phyloP scores from a whole-genome alignment of 176 grass and related monocot species.

The Rhipidocladum racemiflorum region DNA sequence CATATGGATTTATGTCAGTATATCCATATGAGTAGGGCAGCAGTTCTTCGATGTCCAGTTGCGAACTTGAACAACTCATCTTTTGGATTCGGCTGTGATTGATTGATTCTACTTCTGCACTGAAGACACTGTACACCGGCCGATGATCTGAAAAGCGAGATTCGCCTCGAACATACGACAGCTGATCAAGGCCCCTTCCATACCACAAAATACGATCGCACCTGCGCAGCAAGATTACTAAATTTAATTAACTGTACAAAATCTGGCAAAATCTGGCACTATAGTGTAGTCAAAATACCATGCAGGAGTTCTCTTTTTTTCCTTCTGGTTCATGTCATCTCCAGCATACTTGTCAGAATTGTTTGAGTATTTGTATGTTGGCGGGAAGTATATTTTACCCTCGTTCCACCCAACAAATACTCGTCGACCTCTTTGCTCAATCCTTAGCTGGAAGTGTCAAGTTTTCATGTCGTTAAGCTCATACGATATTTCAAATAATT shows the following conservation, averaged over 20 bases:
- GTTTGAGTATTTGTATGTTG: conserved; percentile 96
- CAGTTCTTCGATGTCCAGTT: conserved; percentile 79
- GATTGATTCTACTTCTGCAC: conserved; percentile 86
- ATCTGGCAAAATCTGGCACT: neutral
- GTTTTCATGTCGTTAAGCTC: conserved; percentile 21
- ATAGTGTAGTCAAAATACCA: conserved; percentile 46
- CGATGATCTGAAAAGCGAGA: conserved; percentile 93
- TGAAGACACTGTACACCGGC: conserved; percentile 84
- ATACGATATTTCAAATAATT: conserved; percentile 15
- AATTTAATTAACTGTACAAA: conserved; percentile 22
- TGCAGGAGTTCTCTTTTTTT: conserved; percentile 92
- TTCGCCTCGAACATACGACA: conserved; percentile 90
- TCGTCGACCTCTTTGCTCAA: conserved; percentile 75
- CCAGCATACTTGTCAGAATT: conserved; percentile 93
- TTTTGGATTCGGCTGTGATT: conserved; percentile 94
- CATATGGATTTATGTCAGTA: conserved; percentile 58
- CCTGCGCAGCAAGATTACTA: conserved; percentile 33
- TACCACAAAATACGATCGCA: conserved; percentile 96
- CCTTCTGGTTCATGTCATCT: conserved; percentile 82
- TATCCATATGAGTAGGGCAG: conserved; percentile 83
- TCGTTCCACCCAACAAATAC: conserved; percentile 90
- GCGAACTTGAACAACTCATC: conserved; percentile 72
- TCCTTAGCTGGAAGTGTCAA: conserved; percentile 62
- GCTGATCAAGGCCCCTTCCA: conserved; percentile 76
- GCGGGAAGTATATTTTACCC: conserved; percentile 93